Percentiles rank a stretch among this genome's conserved stretches.
phyloP scores from a whole-genome alignment of 2,329 filamentous ascomycete species.

The Aspergillus spinulosporus region DNA sequence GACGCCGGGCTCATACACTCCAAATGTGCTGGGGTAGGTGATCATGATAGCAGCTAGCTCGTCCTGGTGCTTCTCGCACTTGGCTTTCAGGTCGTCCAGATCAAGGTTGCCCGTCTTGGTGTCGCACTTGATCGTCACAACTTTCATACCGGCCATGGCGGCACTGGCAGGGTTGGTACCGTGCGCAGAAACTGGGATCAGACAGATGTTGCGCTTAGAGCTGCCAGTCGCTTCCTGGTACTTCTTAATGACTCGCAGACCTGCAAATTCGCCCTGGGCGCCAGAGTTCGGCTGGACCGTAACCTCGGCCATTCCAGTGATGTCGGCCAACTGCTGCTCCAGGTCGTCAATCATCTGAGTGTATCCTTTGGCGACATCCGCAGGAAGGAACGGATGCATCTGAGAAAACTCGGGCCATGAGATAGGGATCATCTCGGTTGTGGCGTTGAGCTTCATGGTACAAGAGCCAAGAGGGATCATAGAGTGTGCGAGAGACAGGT shows the following conservation, averaged over 20 bases:
- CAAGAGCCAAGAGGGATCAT: constrained; percentile 98
- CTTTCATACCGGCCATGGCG: constrained; percentile 93
- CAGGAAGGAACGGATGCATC: constrained; percentile 77
- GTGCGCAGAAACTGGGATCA: constrained; percentile 93
- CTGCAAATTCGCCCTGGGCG: constrained; percentile 92
- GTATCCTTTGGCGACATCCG: constrained; percentile 67
- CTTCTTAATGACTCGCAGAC: constrained; percentile 81
- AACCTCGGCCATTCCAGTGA: constrained; percentile 87
- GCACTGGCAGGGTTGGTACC: constrained; percentile 95
- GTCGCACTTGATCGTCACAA: constrained; percentile 90
- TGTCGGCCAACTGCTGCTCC: constrained; percentile 72
- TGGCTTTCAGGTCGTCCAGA: constrained; percentile 77
- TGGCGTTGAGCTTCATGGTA: constrained; percentile 97
- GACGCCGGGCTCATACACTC: constrained; percentile 88
- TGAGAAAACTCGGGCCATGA: constrained; percentile 73
- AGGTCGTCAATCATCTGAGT: constrained; percentile 68
- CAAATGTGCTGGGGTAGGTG: constrained; percentile 92
- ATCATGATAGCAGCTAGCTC: constrained; percentile 93
- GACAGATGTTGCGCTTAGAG: constrained; percentile 77
- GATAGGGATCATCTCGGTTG: constrained; percentile 87
- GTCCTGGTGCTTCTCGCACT: constrained; percentile 83
- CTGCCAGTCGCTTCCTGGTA: constrained; percentile 70
- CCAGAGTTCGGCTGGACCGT: constrained; percentile 95
- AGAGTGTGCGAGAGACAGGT: constrained; percentile 88
- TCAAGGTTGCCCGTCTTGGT: constrained; percentile 85